Conservation (phyloP, 306 rosid species). For the Pyrus bretschneideri region DNA sequence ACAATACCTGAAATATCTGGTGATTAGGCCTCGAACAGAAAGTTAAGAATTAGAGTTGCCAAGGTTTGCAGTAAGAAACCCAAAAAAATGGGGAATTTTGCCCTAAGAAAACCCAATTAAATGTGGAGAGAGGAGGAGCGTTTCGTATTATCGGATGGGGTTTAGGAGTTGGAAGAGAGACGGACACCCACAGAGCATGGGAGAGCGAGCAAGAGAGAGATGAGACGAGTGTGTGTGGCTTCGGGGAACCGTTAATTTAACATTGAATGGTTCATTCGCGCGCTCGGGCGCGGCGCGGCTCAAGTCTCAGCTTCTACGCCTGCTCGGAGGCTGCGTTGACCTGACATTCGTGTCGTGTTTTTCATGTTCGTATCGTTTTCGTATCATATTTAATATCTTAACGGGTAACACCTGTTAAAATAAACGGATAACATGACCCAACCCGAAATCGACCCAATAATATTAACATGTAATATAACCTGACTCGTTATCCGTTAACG, state of each 20-base stretch:
- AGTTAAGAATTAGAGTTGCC: neutral
- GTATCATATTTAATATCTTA: too few relatives aligned
- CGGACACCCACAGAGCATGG: neutral
- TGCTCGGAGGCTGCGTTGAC: neutral
- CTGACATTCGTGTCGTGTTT: too few relatives aligned
- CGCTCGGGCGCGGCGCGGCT: conserved; percentile 43
- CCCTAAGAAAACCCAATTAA: conserved; percentile 24
- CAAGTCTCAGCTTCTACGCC: conserved; percentile 21
- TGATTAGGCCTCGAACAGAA: neutral
- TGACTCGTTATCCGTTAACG: too few relatives aligned
- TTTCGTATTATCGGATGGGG: conserved; percentile 28
- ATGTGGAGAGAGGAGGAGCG: conserved; percentile 10
- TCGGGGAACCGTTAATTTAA: conserved; percentile 42
- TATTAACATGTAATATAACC: too few relatives aligned
- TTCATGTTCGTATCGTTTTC: too few relatives aligned
- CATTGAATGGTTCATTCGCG: conserved; percentile 36
- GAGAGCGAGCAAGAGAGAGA: conserved; percentile 15
- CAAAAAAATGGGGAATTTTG: conserved; percentile 10
- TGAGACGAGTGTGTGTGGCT: conserved; percentile 43
- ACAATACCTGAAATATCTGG: neutral
- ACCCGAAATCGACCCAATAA: too few relatives aligned
- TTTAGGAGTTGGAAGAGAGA: conserved; percentile 17
- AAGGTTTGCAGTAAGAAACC: neutral
- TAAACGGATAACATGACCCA: too few relatives aligned
- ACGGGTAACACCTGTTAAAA: too few relatives aligned